phyloP scores from a whole-genome alignment of 2,329 filamentous ascomycete genomes.

The Bisporella sp. region DNA sequence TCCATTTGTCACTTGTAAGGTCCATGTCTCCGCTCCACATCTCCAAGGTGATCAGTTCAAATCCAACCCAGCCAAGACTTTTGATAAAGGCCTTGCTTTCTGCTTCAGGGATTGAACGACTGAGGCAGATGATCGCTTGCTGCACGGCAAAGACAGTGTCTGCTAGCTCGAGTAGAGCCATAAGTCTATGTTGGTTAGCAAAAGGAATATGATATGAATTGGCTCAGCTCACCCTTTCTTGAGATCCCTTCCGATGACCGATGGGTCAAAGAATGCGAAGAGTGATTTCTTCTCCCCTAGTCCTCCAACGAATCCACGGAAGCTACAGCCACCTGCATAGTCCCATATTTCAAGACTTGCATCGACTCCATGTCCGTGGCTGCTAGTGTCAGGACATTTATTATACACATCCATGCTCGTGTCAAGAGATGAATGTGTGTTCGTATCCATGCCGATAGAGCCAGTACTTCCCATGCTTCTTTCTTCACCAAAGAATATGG shows the following conservation, averaged over 20 bases:
- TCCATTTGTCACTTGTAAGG: conserved; percentile 69
- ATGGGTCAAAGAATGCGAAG: conserved; percentile 82
- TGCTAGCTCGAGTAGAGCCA: conserved; percentile 85
- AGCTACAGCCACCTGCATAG: conserved; percentile 75
- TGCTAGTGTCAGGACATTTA: conserved; percentile 19
- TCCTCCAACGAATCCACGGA: conserved; percentile 77
- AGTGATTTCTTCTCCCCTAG: conserved; percentile 64
- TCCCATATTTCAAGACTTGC: conserved; percentile 42
- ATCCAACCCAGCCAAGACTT: conserved; percentile 90
- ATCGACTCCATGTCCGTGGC: conserved; percentile 19
- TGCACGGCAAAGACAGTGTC: conserved; percentile 69
- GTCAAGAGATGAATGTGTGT: conserved; percentile 37
- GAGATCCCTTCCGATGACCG: conserved; percentile 66
- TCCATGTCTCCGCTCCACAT: conserved; percentile 61
- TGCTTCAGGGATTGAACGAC: conserved; percentile 57
- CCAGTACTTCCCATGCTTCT: conserved; percentile 64
- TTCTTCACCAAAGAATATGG: conserved; percentile 95
- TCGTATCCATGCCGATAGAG: conserved; percentile 83
- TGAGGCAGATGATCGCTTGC: conserved; percentile 74
- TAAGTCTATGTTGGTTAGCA: conserved; percentile 51
- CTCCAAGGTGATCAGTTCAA: conserved; percentile 74
- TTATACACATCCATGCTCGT: conserved; percentile 19
- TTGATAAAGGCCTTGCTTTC: conserved; percentile 64
- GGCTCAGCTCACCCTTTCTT: conserved; percentile 69
- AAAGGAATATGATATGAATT: conserved; percentile 3